Percentiles rank a stretch among this genome's conserved stretches.
phyloP scores from a whole-genome alignment of 768 basidiomycete genomes.

The Tricholoma saponaceum region DNA sequence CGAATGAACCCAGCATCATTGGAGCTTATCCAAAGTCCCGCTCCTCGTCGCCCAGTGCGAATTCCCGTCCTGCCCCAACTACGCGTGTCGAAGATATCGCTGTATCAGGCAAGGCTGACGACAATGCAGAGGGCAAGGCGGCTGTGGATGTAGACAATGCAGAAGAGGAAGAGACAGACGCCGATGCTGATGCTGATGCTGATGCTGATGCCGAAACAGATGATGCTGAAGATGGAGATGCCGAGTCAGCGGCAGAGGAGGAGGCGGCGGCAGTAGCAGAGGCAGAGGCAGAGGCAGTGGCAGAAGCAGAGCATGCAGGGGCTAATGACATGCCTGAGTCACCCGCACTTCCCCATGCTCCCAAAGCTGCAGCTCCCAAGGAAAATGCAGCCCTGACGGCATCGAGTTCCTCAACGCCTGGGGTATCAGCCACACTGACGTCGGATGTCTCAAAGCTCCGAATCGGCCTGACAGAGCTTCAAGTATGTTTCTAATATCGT shows the following conservation, averaged over 20 bases:
- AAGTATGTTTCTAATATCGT: slow-evolving; percentile 13
- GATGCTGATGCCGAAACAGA: background rate
- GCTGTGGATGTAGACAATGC: background rate
- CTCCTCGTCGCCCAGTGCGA: slow-evolving; percentile 24
- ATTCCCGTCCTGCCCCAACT: background rate
- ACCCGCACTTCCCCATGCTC: background rate
- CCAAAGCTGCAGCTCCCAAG: background rate
- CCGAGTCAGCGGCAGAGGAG: too few species aligned
- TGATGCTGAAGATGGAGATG: background rate
- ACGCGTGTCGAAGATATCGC: background rate
- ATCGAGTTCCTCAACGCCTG: slow-evolving; percentile 4
- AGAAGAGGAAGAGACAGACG: background rate
- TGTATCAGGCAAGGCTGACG: background rate
- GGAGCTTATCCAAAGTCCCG: slow-evolving; percentile 41
- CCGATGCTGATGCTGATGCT: background rate
- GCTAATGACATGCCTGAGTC: background rate
- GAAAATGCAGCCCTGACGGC: background rate
- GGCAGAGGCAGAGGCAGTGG: background rate
- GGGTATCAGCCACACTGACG: background rate
- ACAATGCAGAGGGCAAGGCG: background rate
- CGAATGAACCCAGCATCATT: slow-evolving; percentile 33
- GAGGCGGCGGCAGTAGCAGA: too few species aligned
- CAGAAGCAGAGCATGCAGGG: background rate
- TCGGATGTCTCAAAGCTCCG: background rate
- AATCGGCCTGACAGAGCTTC: background rate